Conservation (phyloP, 768 basidiomycete species). For the Kwoniella sp. region DNA sequence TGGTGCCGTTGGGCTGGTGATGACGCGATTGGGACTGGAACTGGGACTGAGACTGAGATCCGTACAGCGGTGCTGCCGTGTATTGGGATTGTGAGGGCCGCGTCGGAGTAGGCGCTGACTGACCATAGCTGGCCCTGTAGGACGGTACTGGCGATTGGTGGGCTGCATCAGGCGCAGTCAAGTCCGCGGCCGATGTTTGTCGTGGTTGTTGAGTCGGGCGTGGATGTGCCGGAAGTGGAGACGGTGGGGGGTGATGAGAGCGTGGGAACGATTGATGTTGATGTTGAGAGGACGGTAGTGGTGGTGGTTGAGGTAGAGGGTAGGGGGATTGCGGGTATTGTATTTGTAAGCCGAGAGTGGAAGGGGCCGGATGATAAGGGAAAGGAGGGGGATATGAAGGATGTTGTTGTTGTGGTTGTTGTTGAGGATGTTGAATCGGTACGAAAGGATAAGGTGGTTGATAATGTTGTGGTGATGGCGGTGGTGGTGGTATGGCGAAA, state of each 20-base stretch:
- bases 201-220: background rate
- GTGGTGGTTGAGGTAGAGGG: background rate
- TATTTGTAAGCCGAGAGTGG: background rate
- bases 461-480: slow-evolving; percentile 2
- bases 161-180: background rate
- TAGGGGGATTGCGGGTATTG: background rate
- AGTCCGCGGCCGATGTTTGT: background rate
- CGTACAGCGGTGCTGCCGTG: background rate
- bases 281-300: background rate
- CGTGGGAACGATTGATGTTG: background rate
- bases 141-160: slow-evolving; percentile 6
- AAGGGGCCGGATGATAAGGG: background rate
- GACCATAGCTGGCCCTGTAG: slow-evolving; percentile 1
- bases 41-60: background rate
- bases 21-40: background rate
- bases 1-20: slow-evolving; percentile 5
- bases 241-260: background rate
- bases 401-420: background rate
- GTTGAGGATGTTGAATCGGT: slow-evolving; percentile 3
- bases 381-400: slow-evolving; percentile 1
- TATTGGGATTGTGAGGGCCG: background rate
- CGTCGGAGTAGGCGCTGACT: slow-evolving; percentile 9
- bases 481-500: slow-evolving; percentile 2
- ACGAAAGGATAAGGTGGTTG: slow-evolving; percentile 7
- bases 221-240: background rate